Conservation (phyloP, 768 basidiomycete genomes). For the Tylopilus vinaceipallidus region DNA sequence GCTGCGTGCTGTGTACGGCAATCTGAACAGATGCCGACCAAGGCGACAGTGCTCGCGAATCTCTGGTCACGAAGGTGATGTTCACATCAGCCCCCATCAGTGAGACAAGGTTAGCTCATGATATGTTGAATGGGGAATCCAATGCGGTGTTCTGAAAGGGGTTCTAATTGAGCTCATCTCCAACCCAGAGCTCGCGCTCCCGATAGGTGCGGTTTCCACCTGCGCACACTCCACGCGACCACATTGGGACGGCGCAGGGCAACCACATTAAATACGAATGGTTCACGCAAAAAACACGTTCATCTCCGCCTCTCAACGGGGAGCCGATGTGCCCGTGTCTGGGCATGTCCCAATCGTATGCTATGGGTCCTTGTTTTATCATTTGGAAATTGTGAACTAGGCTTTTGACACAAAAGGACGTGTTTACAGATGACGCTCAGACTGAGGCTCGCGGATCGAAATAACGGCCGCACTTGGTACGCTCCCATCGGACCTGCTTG, state of each 20-base stretch:
- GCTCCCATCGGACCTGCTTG: conserved; percentile 18
- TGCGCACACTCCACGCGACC: conserved; percentile 11
- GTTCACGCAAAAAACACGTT: conserved; percentile 18
- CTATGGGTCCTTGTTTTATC: conserved; percentile 1
- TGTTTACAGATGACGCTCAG: not conserved
- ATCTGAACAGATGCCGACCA: conserved; percentile 13
- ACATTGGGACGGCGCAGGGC: conserved; percentile 21
- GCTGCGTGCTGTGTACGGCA: conserved; percentile 20
- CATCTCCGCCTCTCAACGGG: conserved; percentile 26
- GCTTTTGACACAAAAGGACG: not conserved
- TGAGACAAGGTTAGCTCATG: conserved; percentile 34
- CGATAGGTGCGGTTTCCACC: conserved; percentile 15
- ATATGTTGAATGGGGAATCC: conserved; percentile 19
- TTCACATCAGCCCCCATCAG: conserved; percentile 22
- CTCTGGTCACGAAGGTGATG: conserved; percentile 2
- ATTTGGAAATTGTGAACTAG: conserved; percentile 24
- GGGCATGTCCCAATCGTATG: conserved; percentile 1
- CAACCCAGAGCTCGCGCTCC: conserved; percentile 8
- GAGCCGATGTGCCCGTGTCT: conserved; percentile 12
- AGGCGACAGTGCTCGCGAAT: conserved; percentile 6
- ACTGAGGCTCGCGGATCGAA: conserved; percentile 26
- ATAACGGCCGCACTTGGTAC: conserved; percentile 1
- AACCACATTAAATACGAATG: conserved; percentile 7
- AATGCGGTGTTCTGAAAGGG: conserved; percentile 16
- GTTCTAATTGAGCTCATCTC: conserved; percentile 2